Conservation (phyloP, 192 early-diverging fungal species). For the Backusella circina region DNA sequence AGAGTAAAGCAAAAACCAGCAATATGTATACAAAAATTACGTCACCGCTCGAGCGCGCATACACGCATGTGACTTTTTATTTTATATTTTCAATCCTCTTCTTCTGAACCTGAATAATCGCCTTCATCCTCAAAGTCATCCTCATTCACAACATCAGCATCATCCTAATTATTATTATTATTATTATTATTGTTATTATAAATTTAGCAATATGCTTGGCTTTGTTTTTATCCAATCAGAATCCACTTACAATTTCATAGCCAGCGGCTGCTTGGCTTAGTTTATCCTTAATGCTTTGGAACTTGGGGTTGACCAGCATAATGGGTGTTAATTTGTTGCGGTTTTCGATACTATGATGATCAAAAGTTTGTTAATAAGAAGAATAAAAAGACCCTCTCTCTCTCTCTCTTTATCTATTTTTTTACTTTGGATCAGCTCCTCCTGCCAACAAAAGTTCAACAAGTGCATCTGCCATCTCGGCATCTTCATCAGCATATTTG, state of each 20-base stretch:
- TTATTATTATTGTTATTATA: too few relatives aligned
- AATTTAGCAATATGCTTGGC: not conserved
- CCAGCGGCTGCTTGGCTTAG: conserved; percentile 9
- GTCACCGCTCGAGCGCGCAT: not conserved
- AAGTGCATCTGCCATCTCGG: conserved; percentile 58
- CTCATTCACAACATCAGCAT: conserved; percentile 18
- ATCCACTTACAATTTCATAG: conserved; percentile 26
- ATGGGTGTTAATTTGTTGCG: conserved; percentile 30
- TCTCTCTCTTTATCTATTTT: not conserved
- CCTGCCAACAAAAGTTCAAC: conserved; percentile 50
- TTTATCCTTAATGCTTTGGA: conserved; percentile 22
- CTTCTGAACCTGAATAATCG: not conserved
- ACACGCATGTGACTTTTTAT: not conserved
- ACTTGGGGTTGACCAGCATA: conserved; percentile 19
- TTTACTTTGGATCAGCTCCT: conserved; percentile 50
- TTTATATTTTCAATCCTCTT: not conserved
- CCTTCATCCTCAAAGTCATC: conserved; percentile 18
- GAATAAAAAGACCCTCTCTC: not conserved
- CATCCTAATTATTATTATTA: conserved; percentile 10
- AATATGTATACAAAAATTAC: not conserved
- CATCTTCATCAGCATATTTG: conserved; percentile 41
- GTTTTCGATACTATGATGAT: conserved; percentile 27
- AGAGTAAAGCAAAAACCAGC: not conserved
- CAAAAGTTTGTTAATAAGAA: not conserved
- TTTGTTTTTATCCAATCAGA: not conserved